Conservation (phyloP, 2,329 filamentous ascomycete genomes). For the Annulohypoxylon truncatum region DNA sequence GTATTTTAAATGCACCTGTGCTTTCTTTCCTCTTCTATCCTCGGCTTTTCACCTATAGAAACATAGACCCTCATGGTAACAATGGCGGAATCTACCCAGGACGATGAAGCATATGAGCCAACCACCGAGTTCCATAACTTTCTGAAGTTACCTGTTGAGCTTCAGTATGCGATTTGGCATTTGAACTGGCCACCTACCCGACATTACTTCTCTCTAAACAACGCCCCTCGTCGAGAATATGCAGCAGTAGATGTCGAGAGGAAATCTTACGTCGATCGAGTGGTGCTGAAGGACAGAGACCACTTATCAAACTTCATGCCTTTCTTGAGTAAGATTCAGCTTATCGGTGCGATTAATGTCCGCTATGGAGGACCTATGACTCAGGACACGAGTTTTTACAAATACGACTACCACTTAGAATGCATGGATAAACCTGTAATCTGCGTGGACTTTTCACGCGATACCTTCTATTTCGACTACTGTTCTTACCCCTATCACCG, state of each 20-base stretch:
- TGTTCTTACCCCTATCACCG: neutral
- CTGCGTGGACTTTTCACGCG: slow-evolving; percentile 1
- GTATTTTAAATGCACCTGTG: too few relatives aligned
- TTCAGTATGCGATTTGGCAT: slow-evolving; percentile 17
- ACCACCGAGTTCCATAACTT: slow-evolving; percentile 5
- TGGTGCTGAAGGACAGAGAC: neutral
- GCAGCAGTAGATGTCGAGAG: neutral
- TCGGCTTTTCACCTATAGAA: neutral
- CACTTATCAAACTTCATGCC: neutral
- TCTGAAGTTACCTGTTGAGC: neutral
- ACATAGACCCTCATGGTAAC: neutral
- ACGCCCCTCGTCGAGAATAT: neutral
- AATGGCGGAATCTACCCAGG: neutral
- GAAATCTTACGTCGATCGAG: neutral
- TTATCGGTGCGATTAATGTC: neutral
- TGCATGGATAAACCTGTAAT: neutral
- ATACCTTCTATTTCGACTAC: slow-evolving; percentile 20
- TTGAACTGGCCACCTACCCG: neutral
- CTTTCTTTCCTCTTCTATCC: neutral
- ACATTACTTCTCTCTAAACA: slow-evolving; percentile 8
- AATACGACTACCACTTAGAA: too few relatives aligned
- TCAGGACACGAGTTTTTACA: too few relatives aligned
- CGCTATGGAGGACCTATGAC: too few relatives aligned
- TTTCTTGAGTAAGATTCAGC: neutral
- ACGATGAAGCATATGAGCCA: neutral